Evolutionary conservation across 441 rosid species (phyloP).

Genomic region (Pelargonium myrrhifolium): DNA sequence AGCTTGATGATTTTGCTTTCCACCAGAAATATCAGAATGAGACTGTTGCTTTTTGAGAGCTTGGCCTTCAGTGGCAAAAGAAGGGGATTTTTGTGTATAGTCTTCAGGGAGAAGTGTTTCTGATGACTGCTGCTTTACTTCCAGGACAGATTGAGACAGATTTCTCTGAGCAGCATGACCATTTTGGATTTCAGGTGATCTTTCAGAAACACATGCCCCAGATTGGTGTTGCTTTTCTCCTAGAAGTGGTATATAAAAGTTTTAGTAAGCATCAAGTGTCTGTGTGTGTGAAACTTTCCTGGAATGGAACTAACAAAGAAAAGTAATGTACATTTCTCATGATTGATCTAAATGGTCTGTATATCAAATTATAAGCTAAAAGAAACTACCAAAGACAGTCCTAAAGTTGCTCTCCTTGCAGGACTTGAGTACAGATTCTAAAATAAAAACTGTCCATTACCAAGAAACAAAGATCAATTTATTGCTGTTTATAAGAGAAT

Average conservation of each 20-base stretch:
- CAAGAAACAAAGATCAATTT: too few species aligned
- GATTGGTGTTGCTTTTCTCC: constrained; percentile 13
- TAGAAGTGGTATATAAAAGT: constrained; percentile 6
- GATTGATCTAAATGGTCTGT: too few species aligned
- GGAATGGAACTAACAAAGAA: too few species aligned
- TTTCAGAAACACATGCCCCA: constrained; percentile 5
- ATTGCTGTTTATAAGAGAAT: too few species aligned
- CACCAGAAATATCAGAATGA: not conserved
- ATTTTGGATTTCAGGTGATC: not conserved
- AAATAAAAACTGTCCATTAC: too few species aligned
- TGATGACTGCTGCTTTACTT: not conserved
- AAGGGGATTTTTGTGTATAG: not conserved
- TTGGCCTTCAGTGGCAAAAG: constrained; percentile 7
- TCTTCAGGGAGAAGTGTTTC: constrained; percentile 13
- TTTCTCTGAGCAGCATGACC: constrained; percentile 8
- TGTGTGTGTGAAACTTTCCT: too few species aligned
- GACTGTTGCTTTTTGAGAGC: constrained; percentile 16
- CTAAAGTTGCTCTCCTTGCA: too few species aligned
- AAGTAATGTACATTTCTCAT: too few species aligned
- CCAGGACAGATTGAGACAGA: constrained; percentile 8
- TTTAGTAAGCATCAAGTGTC: not conserved
- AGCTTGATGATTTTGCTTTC: constrained; percentile 2
- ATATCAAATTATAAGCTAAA: too few species aligned
- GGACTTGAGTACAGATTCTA: too few species aligned
- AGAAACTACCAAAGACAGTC: too few species aligned